Conservation (phyloP, 2,329 filamentous ascomycete genomes). For the Clonostachys solani region DNA sequence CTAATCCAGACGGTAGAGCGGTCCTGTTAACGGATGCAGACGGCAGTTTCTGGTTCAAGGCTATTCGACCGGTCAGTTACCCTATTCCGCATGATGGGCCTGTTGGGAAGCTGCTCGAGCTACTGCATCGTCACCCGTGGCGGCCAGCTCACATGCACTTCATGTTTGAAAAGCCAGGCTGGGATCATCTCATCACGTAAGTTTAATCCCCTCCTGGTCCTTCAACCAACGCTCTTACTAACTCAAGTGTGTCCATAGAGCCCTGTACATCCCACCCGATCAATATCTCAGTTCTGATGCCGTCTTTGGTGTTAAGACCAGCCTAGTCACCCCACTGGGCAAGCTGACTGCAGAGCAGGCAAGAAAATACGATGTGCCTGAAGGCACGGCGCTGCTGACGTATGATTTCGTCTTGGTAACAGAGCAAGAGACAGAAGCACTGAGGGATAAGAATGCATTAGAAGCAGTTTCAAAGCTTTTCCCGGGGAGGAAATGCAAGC, state of each 20-base stretch:
- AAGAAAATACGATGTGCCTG: constrained; percentile 56
- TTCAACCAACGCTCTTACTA: neutral
- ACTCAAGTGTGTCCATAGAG: too few relatives aligned
- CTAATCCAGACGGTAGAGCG: constrained; percentile 27
- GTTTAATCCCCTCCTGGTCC: too few relatives aligned
- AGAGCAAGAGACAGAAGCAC: neutral
- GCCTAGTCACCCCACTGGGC: constrained; percentile 62
- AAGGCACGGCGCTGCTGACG: constrained; percentile 58
- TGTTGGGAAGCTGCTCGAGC: constrained; percentile 65
- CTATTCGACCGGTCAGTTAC: constrained; percentile 79
- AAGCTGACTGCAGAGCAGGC: constrained; percentile 42
- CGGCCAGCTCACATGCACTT: constrained; percentile 79
- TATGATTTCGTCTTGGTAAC: constrained; percentile 76
- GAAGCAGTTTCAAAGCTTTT: too few relatives aligned
- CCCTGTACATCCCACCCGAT: constrained; percentile 72
- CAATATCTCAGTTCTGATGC: constrained; percentile 81
- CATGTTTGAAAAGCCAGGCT: constrained; percentile 79
- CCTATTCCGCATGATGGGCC: constrained; percentile 81
- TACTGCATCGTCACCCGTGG: constrained; percentile 66
- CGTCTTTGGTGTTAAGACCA: constrained; percentile 83
- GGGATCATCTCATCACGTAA: constrained; percentile 78
- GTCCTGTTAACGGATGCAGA: constrained; percentile 16
- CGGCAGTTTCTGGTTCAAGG: constrained; percentile 70
- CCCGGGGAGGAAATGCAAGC: too few relatives aligned
- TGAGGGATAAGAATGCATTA: neutral